Percentiles rank a stretch among this genome's conserved stretches.
Evolutionary conservation across 352 stramenopile species (phyloP).

Genomic region (Phytophthora hybrid): DNA sequence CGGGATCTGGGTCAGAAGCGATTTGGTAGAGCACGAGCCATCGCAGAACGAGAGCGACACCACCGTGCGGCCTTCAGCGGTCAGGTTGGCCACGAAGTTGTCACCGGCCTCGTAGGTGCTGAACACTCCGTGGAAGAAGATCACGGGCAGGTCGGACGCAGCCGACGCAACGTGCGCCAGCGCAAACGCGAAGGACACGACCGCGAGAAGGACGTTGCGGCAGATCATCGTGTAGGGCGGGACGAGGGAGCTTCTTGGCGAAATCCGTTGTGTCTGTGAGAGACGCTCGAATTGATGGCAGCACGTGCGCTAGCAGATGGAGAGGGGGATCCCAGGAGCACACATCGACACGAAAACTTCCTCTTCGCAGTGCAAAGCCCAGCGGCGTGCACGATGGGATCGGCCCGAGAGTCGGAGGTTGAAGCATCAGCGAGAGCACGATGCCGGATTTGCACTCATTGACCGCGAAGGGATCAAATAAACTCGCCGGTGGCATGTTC

Average conservation of each 20-base stretch:
- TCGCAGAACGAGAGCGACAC: slow-evolving; percentile 48
- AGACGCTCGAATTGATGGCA: slow-evolving; percentile 20
- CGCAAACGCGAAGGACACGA: slow-evolving; percentile 11
- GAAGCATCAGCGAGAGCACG: slow-evolving; percentile 21
- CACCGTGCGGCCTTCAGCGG: slow-evolving; percentile 36
- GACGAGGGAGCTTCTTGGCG: slow-evolving; percentile 17
- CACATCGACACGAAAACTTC: slow-evolving; percentile 1
- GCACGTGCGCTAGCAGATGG: slow-evolving; percentile 15
- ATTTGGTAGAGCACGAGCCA: slow-evolving; percentile 28
- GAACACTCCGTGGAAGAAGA: slow-evolving; percentile 57
- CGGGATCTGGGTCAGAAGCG: slow-evolving; percentile 38
- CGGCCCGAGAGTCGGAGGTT: slow-evolving; percentile 14
- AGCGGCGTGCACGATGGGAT: slow-evolving; percentile 7
- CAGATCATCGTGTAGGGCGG: slow-evolving; percentile 11
- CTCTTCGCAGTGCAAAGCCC: background rate
- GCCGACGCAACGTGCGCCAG: slow-evolving; percentile 14
- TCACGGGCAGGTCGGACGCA: slow-evolving; percentile 37
- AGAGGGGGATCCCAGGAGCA: slow-evolving; percentile 7
- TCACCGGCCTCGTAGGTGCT: slow-evolving; percentile 20
- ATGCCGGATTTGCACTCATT: slow-evolving; percentile 23
- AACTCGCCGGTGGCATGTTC: background rate
- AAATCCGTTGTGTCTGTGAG: slow-evolving; percentile 31
- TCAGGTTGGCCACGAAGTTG: slow-evolving; percentile 42
- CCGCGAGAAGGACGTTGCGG: slow-evolving; percentile 16
- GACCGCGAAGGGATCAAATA: slow-evolving; percentile 2